phyloP scores from a whole-genome alignment of 2,329 filamentous ascomycete genomes.

The Aschersonia sp. region DNA sequence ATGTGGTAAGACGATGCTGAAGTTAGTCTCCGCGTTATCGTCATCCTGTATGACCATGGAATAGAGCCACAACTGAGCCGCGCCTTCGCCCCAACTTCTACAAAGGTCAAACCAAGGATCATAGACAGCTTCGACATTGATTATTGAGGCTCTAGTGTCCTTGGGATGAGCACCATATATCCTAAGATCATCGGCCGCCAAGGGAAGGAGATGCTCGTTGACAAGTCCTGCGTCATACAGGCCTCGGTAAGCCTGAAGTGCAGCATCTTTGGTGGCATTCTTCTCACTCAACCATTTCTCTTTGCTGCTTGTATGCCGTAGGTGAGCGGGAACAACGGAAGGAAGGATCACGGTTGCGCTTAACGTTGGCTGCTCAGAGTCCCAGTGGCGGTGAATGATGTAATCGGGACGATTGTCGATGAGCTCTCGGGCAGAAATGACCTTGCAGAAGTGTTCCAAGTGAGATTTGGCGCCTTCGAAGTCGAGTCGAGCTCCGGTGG shows the following conservation, averaged over 20 bases:
- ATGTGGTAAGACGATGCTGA: slow-evolving; percentile 29
- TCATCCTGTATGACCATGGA: slow-evolving; percentile 20
- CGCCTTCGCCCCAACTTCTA: slow-evolving; percentile 21
- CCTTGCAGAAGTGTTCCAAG: slow-evolving; percentile 67
- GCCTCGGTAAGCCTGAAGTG: slow-evolving; percentile 63
- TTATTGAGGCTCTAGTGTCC: slow-evolving; percentile 19
- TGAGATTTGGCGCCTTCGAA: slow-evolving; percentile 62
- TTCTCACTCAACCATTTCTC: slow-evolving; percentile 54
- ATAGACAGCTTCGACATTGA: slow-evolving; percentile 21
- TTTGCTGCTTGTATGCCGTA: slow-evolving; percentile 12
- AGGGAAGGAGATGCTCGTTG: slow-evolving; percentile 65
- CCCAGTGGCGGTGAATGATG: slow-evolving; percentile 27
- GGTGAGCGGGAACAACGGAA: slow-evolving; percentile 41
- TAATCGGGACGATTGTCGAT: slow-evolving; percentile 57
- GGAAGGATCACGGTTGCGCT: slow-evolving; percentile 58
- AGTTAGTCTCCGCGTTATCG: slow-evolving; percentile 13
- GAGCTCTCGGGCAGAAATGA: slow-evolving; percentile 42
- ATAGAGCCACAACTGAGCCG: slow-evolving; percentile 10
- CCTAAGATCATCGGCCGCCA: slow-evolving; percentile 10
- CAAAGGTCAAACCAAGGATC: slow-evolving; percentile 34
- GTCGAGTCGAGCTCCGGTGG: slow-evolving; percentile 50
- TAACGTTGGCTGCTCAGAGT: slow-evolving; percentile 16
- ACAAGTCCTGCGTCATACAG: slow-evolving; percentile 60
- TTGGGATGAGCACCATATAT: slow-evolving; percentile 24
- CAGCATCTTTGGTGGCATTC: slow-evolving; percentile 65